Evolutionary conservation across 2,329 filamentous ascomycete genomes (phyloP).

Genomic region (Penicillium sp.): DNA sequence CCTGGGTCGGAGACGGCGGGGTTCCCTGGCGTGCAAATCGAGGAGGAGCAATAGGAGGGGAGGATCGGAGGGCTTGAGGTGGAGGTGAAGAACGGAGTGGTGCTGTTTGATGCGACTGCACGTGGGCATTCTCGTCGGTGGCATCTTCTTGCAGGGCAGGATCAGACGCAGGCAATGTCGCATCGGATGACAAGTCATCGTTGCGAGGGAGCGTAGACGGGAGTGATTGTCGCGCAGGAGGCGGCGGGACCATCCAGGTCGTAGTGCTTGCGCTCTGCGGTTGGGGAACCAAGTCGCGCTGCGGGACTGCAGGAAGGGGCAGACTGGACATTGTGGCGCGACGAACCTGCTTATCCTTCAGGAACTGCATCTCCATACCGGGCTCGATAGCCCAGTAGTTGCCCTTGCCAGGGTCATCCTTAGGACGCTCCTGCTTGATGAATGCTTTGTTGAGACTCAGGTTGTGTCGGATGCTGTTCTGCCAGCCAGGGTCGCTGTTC

Average conservation of each 20-base stretch:
- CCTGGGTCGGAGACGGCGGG: conserved; percentile 65
- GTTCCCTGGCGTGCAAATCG: conserved; percentile 64
- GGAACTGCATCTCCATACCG: conserved; percentile 85
- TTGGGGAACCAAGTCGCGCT: conserved; percentile 30
- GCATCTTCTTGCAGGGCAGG: conserved; percentile 57
- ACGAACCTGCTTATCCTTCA: conserved; percentile 73
- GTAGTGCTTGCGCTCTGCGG: conserved; percentile 33
- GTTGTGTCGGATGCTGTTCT: conserved; percentile 98
- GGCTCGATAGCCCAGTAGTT: conserved; percentile 94
- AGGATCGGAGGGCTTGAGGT: conserved; percentile 71
- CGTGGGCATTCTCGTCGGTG: conserved; percentile 43
- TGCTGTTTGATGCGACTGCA: conserved; percentile 24
- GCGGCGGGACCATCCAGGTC: conserved; percentile 36
- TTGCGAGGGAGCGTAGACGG: conserved; percentile 26
- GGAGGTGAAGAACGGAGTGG: conserved; percentile 48
- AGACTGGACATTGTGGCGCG: conserved; percentile 47
- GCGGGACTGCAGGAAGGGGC: conserved; percentile 36
- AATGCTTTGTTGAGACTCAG: conserved; percentile 96
- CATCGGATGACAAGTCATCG: conserved; percentile 69
- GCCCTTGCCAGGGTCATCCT: conserved; percentile 95
- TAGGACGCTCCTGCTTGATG: conserved; percentile 89
- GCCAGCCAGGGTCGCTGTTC: conserved; percentile 84
- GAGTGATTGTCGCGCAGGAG: conserved; percentile 19
- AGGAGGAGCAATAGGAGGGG: conserved; percentile 72
- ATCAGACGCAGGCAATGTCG: conserved; percentile 72